Conservation (phyloP, 2,329 filamentous ascomycete genomes). For the Dichotomopilus funicola region DNA sequence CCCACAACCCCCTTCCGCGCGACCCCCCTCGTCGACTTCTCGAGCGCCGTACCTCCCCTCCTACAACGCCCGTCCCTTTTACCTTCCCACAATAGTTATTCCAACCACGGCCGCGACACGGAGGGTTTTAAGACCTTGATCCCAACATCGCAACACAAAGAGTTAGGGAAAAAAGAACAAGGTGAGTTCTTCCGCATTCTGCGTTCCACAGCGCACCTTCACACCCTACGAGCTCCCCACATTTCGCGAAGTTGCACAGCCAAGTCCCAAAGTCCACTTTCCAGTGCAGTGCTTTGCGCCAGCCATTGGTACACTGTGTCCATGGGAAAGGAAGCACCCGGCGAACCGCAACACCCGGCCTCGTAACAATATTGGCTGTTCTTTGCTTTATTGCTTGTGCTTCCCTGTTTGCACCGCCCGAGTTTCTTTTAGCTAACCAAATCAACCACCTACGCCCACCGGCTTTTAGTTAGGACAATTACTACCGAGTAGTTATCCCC, state of each 20-base stretch:
- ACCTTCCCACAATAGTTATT: neutral
- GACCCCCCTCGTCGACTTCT: neutral
- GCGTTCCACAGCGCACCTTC: too few species aligned
- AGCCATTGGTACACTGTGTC: conserved; percentile 9
- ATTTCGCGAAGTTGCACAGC: conserved; percentile 9
- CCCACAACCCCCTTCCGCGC: neutral
- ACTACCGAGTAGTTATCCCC: neutral
- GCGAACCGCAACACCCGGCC: too few species aligned
- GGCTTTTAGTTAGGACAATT: too few species aligned
- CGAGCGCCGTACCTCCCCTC: conserved; percentile 12
- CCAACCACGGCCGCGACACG: neutral
- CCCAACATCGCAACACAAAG: neutral
- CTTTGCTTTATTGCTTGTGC: neutral
- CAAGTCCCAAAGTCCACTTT: neutral
- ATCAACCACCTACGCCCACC: too few species aligned
- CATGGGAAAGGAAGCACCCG: neutral
- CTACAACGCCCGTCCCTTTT: neutral
- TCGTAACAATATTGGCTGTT: too few species aligned
- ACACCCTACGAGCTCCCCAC: neutral
- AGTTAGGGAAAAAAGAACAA: conserved; percentile 1
- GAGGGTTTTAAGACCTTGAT: conserved; percentile 5
- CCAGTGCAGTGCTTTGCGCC: conserved; percentile 1
- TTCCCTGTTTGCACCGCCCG: conserved; percentile 2
- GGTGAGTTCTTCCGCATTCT: neutral
- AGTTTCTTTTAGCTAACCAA: neutral